Conservation (phyloP, 169 alveolate genomes). For the Eimeria sp. region DNA sequence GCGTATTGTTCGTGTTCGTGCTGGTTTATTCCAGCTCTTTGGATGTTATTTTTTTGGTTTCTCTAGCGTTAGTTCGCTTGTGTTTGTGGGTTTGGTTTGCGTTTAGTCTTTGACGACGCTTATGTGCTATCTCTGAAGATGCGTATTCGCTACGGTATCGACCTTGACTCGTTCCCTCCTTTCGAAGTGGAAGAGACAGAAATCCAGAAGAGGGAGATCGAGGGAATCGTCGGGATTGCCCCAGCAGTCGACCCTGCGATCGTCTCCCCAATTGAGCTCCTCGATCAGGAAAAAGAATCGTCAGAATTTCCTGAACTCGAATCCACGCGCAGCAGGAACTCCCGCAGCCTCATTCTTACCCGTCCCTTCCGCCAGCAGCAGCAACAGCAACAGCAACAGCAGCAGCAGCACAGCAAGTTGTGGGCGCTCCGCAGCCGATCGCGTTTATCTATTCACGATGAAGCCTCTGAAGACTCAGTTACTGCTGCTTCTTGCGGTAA, state of each 20-base stretch:
- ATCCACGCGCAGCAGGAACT: neutral
- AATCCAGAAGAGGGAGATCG: neutral
- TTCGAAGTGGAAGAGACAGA: neutral
- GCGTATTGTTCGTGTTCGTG: neutral
- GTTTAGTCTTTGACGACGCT: conserved; percentile 73
- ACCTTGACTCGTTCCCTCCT: conserved; percentile 52
- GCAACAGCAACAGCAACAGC: conserved; percentile 45
- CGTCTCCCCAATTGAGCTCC: neutral
- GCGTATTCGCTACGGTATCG: conserved; percentile 56
- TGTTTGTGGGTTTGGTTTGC: no score
- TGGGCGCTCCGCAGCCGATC: conserved; percentile 32
- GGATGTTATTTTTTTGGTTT: no score
- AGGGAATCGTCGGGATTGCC: neutral
- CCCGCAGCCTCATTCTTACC: neutral
- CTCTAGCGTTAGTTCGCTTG: no score
- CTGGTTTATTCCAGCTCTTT: no score
- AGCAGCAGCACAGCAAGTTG: conserved; percentile 6
- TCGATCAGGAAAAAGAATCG: neutral
- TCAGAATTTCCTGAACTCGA: neutral
- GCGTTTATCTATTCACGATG: neutral
- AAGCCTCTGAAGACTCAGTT: neutral
- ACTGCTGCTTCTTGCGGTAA: neutral
- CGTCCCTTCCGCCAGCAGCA: conserved; percentile 25
- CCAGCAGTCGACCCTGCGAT: neutral
- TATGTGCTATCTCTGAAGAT: neutral